Conservation (phyloP, 1,284 basidiomycete species). For the Cryptococcus wingfieldii region DNA sequence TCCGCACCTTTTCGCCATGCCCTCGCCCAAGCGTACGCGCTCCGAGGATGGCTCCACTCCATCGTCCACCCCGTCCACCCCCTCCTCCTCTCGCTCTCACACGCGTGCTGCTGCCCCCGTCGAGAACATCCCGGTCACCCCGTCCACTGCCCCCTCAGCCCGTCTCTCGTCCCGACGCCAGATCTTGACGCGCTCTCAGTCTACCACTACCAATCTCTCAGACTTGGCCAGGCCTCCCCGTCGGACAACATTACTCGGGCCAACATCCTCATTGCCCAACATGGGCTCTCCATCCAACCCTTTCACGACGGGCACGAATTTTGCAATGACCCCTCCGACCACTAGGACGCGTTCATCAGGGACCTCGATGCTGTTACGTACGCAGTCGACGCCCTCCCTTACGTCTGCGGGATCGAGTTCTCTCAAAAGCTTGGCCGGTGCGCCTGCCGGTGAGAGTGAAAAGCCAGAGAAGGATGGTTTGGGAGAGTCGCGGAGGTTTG, state of each 20-base stretch:
- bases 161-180: neutral
- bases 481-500: slow-evolving; percentile 18
- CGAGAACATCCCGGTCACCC: neutral
- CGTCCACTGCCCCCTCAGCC: neutral
- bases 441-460: slow-evolving; percentile 1
- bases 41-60: neutral
- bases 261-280: neutral
- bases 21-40: neutral
- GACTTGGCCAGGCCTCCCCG: neutral
- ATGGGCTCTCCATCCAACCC: neutral
- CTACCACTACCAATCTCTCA: neutral
- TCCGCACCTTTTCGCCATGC: neutral
- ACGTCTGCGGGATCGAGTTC: slow-evolving; percentile 2
- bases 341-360: slow-evolving; percentile 13
- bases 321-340: no score
- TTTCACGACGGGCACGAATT: neutral
- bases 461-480: slow-evolving; percentile 11
- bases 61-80: neutral
- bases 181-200: neutral
- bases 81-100: neutral
- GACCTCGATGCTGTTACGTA: slow-evolving; percentile 22
- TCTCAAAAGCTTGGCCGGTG: slow-evolving; percentile 7
- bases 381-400: slow-evolving; percentile 22
- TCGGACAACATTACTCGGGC: neutral
- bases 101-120: neutral